Percentiles rank a stretch among this genome's conserved stretches.
Conservation (phyloP, 768 basidiomycete genomes). For the Tylopilus rubrobrunneus region DNA sequence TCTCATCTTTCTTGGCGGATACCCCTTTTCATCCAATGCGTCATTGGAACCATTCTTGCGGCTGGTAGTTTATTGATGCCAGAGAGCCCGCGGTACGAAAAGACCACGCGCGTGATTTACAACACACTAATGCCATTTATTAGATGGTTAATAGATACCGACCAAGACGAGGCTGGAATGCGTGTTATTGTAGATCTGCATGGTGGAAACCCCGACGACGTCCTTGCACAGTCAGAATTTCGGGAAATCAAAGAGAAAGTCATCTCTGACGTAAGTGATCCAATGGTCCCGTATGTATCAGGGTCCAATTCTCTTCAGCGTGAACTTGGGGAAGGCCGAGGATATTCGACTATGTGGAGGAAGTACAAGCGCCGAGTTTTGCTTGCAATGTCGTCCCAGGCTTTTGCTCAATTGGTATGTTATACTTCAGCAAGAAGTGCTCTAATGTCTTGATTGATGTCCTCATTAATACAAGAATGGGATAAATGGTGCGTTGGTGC, state of each 20-base stretch:
- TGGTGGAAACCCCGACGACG: slow-evolving; percentile 70
- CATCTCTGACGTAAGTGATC: slow-evolving; percentile 52
- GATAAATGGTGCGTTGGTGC: slow-evolving; percentile 70
- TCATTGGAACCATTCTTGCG: slow-evolving; percentile 80
- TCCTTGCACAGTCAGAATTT: slow-evolving; percentile 76
- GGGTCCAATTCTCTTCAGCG: slow-evolving; percentile 43
- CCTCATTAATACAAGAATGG: slow-evolving; percentile 60
- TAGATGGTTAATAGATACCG: slow-evolving; percentile 89
- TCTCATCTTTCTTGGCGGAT: slow-evolving; percentile 89
- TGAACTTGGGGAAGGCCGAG: slow-evolving; percentile 67
- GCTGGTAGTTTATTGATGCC: slow-evolving; percentile 80
- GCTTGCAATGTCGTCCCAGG: slow-evolving; percentile 93
- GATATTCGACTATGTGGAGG: slow-evolving; percentile 81
- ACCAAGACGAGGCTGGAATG: slow-evolving; percentile 80
- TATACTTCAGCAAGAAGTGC: background rate
- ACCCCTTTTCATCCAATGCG: slow-evolving; percentile 82
- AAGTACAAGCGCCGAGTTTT: slow-evolving; percentile 84
- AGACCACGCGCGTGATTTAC: background rate
- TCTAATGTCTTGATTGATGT: slow-evolving; percentile 1
- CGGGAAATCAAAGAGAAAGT: slow-evolving; percentile 85
- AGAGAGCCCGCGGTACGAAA: slow-evolving; percentile 75
- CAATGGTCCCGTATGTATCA: background rate
- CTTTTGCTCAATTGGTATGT: slow-evolving; percentile 89
- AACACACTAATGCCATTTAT: slow-evolving; percentile 4
- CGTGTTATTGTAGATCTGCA: slow-evolving; percentile 85